Base-by-base conservation (phyloP, 192 early-diverging fungal species). In the Spinellus fusiger region DNA sequence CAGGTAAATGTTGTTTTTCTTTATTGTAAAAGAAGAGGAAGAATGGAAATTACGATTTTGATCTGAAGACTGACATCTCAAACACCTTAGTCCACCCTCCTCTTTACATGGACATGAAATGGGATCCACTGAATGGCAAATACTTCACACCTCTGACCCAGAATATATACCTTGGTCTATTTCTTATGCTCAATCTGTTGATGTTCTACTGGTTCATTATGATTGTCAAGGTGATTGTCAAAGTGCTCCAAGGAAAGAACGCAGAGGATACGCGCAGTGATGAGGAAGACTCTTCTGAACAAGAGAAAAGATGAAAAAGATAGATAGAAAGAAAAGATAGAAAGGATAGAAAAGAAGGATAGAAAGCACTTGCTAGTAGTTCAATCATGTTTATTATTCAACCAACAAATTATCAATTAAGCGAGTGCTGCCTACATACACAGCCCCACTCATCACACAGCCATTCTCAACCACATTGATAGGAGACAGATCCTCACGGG, bases 391-490 rank as follows among this genome's bases (percentile, higher is more conserved):
- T 44, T 44, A n/a, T 44, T 44, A 44, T 12, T 66, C 55, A 2
- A 98, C 64, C 6, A 95, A 68, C 8, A 94, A 65, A 74, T 98
- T 98, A 73, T 98, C 96, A 56, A 98, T 95, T 27, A 98, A 79
- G 28, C 96, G 79, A 9, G 96, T 94, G 27, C 77, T 85, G 18
- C 94, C 96, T 49, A 95, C 81, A 57, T 79, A 84, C 40, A 95
- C 80, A 5, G 94, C 96, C 20, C 90, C 86, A 8, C 86, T 90
- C 15, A 96, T 70, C 54, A 98, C 89, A 35, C 87, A 88, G 28
- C 86, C 85, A 23, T 74, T 73, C 28, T 73, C 69, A 13, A 71
- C 78, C 1, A 88, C 65, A 1, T n/a, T 46, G 16, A 67, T 25
- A 6, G 22, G 22, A 10, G 37, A 23, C 31, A 68, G 34, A 29